Evolutionary conservation across 2,329 filamentous ascomycete genomes (phyloP).

Genomic region (Sclerotinia minor): DNA sequence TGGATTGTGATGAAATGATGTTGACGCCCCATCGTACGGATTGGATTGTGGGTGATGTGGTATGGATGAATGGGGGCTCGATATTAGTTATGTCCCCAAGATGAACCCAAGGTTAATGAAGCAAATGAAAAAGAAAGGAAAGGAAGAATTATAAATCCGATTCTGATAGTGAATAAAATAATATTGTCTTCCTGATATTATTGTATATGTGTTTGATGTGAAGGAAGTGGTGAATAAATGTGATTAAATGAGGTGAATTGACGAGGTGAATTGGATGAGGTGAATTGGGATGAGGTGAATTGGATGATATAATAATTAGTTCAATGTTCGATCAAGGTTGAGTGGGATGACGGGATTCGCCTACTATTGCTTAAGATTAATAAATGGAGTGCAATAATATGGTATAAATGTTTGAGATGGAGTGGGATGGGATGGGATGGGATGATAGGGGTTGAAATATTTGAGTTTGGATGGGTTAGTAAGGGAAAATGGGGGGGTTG

Average conservation of each 20-base stretch:
- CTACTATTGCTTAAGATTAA: too few species aligned
- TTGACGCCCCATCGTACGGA: constrained; percentile 9
- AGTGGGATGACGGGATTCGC: too few species aligned
- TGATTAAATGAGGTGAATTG: too few species aligned
- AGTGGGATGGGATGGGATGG: too few species aligned
- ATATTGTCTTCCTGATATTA: neutral
- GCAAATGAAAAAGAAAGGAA: neutral
- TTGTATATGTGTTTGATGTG: neutral
- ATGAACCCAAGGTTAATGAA: neutral
- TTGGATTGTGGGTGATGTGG: constrained; percentile 4
- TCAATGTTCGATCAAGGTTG: too few species aligned
- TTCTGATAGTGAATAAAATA: constrained; percentile 14
- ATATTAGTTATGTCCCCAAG: constrained; percentile 3
- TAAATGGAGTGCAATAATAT: too few species aligned
- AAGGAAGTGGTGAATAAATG: neutral
- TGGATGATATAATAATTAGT: too few species aligned
- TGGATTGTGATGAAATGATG: neutral
- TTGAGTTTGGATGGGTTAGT: too few species aligned
- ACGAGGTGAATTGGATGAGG: neutral
- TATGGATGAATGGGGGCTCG: neutral
- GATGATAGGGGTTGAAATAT: too few species aligned
- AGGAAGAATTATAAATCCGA: constrained; percentile 1
- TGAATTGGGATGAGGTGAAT: neutral
- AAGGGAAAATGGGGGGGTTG: too few species aligned
- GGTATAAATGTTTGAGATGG: too few species aligned